phyloP scores from a whole-genome alignment of 2,329 filamentous ascomycete genomes.

The Trichoderma brevicompactum region DNA sequence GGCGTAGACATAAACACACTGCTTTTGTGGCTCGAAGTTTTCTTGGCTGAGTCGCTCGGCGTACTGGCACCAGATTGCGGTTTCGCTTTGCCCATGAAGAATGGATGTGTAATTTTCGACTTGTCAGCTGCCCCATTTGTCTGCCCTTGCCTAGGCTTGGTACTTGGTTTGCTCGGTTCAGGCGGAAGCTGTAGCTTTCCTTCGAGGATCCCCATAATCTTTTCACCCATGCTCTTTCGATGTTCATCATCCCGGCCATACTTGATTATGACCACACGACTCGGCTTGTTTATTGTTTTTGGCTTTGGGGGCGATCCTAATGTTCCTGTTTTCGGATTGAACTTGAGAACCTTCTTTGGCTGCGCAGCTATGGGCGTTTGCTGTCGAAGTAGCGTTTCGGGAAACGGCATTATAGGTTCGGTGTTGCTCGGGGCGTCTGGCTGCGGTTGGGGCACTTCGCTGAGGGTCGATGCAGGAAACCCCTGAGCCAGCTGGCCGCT shows the following conservation, averaged over 20 bases:
- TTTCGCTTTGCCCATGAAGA: constrained; percentile 47
- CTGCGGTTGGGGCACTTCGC: constrained; percentile 28
- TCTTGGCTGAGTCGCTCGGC: constrained; percentile 33
- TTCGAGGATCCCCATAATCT: constrained; percentile 66
- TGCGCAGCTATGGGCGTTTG: constrained; percentile 35
- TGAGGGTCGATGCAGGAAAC: constrained; percentile 31
- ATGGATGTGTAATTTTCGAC: constrained; percentile 47
- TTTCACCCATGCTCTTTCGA: constrained; percentile 57
- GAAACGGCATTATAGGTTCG: constrained; percentile 12
- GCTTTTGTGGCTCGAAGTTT: constrained; percentile 40
- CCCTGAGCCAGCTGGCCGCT: constrained; percentile 16
- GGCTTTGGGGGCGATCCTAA: constrained; percentile 64
- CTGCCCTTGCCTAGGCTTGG: neutral
- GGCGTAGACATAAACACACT: constrained; percentile 59
- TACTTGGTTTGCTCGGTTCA: constrained; percentile 2
- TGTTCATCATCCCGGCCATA: constrained; percentile 59
- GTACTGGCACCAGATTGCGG: constrained; percentile 33
- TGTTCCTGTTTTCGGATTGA: constrained; percentile 65
- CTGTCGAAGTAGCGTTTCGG: constrained; percentile 25
- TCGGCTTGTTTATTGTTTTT: constrained; percentile 47
- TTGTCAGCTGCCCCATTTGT: constrained; percentile 32
- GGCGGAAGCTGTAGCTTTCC: constrained; percentile 38
- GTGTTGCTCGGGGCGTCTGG: constrained; percentile 9
- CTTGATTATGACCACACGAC: constrained; percentile 57
- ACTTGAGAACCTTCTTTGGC: constrained; percentile 56